These are phyloP conservation scores for Lanmaoa rubissima DNA, from an alignment of 768 basidiomycete species.

Conservation along the genomic window DNA sequence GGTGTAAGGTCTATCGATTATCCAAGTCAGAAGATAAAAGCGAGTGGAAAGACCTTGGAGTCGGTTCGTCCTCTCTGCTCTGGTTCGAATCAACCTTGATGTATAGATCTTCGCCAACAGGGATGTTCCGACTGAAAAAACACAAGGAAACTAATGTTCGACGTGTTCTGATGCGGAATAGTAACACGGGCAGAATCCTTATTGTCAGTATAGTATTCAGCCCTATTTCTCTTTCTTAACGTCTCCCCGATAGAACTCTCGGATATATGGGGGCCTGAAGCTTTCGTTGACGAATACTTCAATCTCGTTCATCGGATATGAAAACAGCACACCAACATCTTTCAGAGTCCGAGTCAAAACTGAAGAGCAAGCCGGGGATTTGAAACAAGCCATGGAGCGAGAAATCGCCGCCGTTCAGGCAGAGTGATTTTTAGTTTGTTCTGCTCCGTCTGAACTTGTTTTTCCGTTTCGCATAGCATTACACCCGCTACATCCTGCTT, in stretches of 20 bases:
- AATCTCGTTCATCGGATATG: slow-evolving; percentile 70
- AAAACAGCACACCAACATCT: slow-evolving; percentile 50
- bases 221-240: background rate
- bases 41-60: slow-evolving; percentile 66
- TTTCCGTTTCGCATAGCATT: slow-evolving; percentile 19
- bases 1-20: slow-evolving; percentile 62
- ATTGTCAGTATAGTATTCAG: slow-evolving; percentile 48
- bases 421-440: slow-evolving; percentile 8
- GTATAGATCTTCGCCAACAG: slow-evolving; percentile 34
- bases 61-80: slow-evolving; percentile 46
- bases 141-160: slow-evolving; percentile 61
- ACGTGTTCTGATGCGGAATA: slow-evolving; percentile 69
- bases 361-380: slow-evolving; percentile 52
- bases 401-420: slow-evolving; percentile 53
- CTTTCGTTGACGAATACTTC: slow-evolving; percentile 50
- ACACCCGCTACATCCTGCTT: slow-evolving; percentile 25
- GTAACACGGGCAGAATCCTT: slow-evolving; percentile 69
- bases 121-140: slow-evolving; percentile 69
- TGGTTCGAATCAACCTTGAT: background rate
- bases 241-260: slow-evolving; percentile 62
- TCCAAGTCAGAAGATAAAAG: slow-evolving; percentile 45
- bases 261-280: slow-evolving; percentile 57
- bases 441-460: background rate
- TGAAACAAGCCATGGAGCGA: slow-evolving; percentile 59
- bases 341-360: slow-evolving; percentile 63